These are phyloP conservation scores for Scutellaria galericulata DNA, from an alignment of 257 asterid species.

Conservation along the genomic window DNA sequence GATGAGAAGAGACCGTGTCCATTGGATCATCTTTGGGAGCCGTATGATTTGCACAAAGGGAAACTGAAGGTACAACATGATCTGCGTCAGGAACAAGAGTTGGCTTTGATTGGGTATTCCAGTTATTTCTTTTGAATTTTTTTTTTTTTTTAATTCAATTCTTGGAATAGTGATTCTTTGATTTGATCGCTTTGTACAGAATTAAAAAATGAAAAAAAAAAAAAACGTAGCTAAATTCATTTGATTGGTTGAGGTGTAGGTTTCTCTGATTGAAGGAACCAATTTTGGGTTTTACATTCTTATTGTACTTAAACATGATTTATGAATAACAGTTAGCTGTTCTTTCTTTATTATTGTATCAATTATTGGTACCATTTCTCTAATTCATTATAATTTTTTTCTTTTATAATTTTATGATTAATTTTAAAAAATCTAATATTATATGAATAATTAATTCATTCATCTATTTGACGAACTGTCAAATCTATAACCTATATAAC, in stretches of 20 bases:
- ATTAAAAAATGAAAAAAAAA: neutral
- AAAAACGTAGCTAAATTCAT: constrained; percentile 17
- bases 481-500: too few species aligned
- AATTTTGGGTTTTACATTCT: constrained; percentile 42
- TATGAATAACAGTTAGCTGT: constrained; percentile 39
- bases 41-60: constrained; percentile 64
- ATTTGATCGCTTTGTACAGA: constrained; percentile 56
- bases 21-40: constrained; percentile 80
- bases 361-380: neutral
- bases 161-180: constrained; percentile 36
- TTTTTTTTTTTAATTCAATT: neutral
- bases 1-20: constrained; percentile 76
- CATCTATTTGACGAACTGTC: too few species aligned
- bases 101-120: constrained; percentile 42
- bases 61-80: constrained; percentile 38
- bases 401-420: too few species aligned
- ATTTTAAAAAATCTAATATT: too few species aligned
- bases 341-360: constrained; percentile 9
- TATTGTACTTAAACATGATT: constrained; percentile 31
- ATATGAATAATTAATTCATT: too few species aligned
- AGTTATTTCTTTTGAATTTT: constrained; percentile 48
- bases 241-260: constrained; percentile 21
- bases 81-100: constrained; percentile 30
- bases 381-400: too few species aligned
- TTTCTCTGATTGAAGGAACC: constrained; percentile 46